Conservation (phyloP, 768 basidiomycete genomes). For the Sarcodon sp. region DNA sequence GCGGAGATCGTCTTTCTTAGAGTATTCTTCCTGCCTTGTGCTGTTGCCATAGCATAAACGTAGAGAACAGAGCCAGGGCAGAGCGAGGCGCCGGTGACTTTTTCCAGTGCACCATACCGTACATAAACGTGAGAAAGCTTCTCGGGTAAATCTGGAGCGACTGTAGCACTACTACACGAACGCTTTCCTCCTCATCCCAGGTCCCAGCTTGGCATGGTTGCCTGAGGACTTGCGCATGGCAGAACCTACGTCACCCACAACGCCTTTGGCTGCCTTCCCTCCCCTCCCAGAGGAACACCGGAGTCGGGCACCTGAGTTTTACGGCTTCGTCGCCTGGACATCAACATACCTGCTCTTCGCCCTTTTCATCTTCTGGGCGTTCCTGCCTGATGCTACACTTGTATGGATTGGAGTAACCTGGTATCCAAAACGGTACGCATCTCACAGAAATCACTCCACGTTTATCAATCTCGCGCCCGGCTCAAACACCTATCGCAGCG, state of each 20-base stretch:
- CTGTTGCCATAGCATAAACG: conserved; percentile 2
- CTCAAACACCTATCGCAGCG: conserved; percentile 27
- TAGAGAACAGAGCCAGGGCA: too few relatives aligned
- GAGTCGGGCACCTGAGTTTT: conserved; percentile 73
- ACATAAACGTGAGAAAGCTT: too few relatives aligned
- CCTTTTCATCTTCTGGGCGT: conserved; percentile 68
- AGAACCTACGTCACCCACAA: conserved; percentile 28
- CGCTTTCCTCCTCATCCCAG: too few relatives aligned
- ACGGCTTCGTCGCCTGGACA: conserved; percentile 84
- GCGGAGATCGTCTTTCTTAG: conserved; percentile 38
- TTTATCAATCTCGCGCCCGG: background rate
- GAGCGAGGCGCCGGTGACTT: too few relatives aligned
- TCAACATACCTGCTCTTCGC: conserved; percentile 60
- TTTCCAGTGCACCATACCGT: too few relatives aligned
- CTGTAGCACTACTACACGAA: too few relatives aligned
- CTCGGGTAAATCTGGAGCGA: too few relatives aligned
- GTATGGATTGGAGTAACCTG: conserved; percentile 56
- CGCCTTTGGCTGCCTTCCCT: conserved; percentile 30
- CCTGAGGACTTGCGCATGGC: background rate
- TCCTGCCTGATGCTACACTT: conserved; percentile 65
- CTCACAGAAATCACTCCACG: background rate
- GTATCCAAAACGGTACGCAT: conserved; percentile 74
- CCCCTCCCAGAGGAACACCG: conserved; percentile 29
- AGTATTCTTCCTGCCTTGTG: conserved; percentile 35
- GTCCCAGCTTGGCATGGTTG: too few relatives aligned